phyloP scores from a whole-genome alignment of 768 basidiomycete genomes.

The Mycena leptocephala region DNA sequence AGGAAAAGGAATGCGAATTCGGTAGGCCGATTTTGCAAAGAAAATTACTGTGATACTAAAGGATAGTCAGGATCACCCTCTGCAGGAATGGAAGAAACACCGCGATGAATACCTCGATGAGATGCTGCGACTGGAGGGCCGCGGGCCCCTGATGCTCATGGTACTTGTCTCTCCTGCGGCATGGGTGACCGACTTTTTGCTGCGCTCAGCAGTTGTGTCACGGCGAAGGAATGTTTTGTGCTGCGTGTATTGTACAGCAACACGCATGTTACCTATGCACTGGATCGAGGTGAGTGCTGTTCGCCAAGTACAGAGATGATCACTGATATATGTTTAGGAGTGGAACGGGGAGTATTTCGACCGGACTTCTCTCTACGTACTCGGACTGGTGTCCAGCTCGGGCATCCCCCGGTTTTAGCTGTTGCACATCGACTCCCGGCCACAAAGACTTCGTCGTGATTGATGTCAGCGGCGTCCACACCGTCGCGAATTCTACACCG shows the following conservation, averaged over 20 bases:
- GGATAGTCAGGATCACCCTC: neutral
- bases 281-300: neutral
- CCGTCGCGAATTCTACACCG: no score
- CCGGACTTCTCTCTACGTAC: no score
- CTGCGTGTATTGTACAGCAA: neutral
- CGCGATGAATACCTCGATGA: neutral
- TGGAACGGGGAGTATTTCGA: no score
- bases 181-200: neutral
- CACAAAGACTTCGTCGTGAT: no score
- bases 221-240: neutral
- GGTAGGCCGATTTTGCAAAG: neutral
- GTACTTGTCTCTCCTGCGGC: neutral
- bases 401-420: no score
- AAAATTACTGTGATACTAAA: no score
- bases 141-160: neutral
- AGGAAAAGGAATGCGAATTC: neutral
- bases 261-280: neutral
- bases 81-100: neutral
- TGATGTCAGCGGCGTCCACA: no score
- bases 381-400: no score
- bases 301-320: no score
- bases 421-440: no score
- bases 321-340: no score
- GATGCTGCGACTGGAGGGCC: neutral
- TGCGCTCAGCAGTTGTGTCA: neutral